Conservation (phyloP, 1,284 basidiomycete species). For the Mycena sp. region DNA sequence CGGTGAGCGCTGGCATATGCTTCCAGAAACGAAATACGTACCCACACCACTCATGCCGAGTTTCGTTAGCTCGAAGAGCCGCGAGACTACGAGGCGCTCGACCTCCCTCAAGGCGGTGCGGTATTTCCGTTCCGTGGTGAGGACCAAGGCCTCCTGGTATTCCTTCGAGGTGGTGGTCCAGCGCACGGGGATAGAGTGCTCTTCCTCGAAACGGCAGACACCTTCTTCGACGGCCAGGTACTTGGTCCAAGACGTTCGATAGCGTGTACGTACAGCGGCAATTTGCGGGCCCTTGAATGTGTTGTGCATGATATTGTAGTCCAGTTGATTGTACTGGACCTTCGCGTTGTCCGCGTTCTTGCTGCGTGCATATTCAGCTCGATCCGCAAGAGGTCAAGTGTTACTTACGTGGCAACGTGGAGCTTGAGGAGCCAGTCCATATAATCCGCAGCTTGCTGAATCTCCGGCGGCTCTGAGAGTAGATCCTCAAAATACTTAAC, state of each 20-base stretch:
- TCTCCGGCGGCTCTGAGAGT: slow-evolving; percentile 23
- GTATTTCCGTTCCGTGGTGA: slow-evolving; percentile 27
- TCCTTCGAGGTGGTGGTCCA: slow-evolving; percentile 16
- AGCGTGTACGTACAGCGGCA: background rate
- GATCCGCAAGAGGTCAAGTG: background rate
- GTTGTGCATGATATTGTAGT: background rate
- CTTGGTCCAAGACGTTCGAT: slow-evolving; percentile 3
- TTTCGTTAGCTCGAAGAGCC: slow-evolving; percentile 36
- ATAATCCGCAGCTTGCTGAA: slow-evolving; percentile 31
- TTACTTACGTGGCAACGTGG: slow-evolving; percentile 26
- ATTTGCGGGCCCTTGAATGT: background rate
- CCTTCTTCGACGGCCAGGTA: slow-evolving; percentile 5
- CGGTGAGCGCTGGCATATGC: too few relatives aligned
- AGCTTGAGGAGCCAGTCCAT: slow-evolving; percentile 29
- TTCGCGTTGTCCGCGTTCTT: too few relatives aligned
- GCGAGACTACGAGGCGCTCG: slow-evolving; percentile 32
- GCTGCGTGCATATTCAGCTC: too few relatives aligned
- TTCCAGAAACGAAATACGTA: slow-evolving; percentile 2
- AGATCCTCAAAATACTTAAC: slow-evolving; percentile 28
- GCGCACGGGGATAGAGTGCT: slow-evolving; percentile 1
- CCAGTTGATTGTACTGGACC: background rate
- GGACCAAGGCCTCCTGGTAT: slow-evolving; percentile 8
- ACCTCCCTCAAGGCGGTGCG: slow-evolving; percentile 31
- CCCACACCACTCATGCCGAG: slow-evolving; percentile 27
- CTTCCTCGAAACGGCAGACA: slow-evolving; percentile 14